phyloP scores from a whole-genome alignment of 768 basidiomycete genomes.

The Russula olivacea region DNA sequence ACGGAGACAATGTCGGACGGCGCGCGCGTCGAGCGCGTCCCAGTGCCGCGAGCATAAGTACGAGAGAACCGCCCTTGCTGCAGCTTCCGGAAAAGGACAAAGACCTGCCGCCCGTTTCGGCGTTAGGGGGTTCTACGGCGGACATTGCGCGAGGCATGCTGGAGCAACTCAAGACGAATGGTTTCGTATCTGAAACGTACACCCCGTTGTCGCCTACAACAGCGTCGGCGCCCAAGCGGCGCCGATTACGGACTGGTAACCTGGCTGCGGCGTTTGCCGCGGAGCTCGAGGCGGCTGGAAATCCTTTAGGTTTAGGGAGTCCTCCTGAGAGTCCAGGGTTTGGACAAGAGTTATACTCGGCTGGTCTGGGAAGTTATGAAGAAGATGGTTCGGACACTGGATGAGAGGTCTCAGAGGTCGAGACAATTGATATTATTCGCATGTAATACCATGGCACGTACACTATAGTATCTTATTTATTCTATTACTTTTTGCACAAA shows the following conservation, averaged over 20 bases:
- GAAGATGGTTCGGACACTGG: conserved; percentile 19
- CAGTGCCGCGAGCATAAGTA: conserved; percentile 31
- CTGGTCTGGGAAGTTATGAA: conserved; percentile 3
- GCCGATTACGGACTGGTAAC: conserved; percentile 23
- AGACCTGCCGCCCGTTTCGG: conserved; percentile 27
- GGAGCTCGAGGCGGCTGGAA: conserved; percentile 23
- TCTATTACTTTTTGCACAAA: background rate
- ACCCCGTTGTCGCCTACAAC: conserved; percentile 26
- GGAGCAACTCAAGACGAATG: conserved; percentile 64
- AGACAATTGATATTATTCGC: background rate
- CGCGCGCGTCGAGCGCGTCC: conserved; percentile 47
- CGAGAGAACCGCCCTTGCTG: conserved; percentile 32
- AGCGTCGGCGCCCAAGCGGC: conserved; percentile 23
- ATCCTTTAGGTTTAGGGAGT: conserved; percentile 5
- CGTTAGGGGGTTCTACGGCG: conserved; percentile 41
- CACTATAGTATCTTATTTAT: background rate
- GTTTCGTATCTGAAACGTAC: conserved; percentile 41
- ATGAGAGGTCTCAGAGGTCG: conserved; percentile 1
- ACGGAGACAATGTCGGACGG: conserved; percentile 59
- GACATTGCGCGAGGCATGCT: conserved; percentile 71
- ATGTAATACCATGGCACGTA: background rate
- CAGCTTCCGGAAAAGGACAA: conserved; percentile 12
- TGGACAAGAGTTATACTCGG: background rate
- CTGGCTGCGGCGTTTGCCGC: conserved; percentile 22
- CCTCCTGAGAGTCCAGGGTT: conserved; percentile 8